Conservation (phyloP, 2,329 filamentous ascomycete species). For the Colletotrichum sp. region DNA sequence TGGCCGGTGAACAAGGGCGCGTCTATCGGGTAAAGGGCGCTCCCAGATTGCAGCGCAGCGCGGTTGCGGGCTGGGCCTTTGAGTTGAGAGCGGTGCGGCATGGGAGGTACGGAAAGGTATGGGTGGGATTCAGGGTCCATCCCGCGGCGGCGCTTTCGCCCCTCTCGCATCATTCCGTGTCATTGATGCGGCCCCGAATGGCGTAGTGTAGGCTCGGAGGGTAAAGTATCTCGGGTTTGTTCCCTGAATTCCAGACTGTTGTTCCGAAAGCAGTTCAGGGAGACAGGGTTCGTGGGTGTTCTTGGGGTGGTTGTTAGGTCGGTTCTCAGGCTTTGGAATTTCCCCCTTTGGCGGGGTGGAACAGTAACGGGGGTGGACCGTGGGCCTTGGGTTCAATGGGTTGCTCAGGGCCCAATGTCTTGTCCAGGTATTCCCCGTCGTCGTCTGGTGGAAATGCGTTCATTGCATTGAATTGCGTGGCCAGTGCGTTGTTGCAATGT, state of each 20-base stretch:
- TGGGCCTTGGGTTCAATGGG: background rate
- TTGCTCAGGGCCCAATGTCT: slow-evolving; percentile 4
- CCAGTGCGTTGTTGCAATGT: slow-evolving; percentile 18
- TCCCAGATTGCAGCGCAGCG: background rate
- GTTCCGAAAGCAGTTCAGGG: slow-evolving; percentile 1
- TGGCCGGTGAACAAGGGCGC: background rate
- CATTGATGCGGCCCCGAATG: background rate
- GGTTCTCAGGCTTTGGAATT: slow-evolving; percentile 1
- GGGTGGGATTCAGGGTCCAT: background rate
- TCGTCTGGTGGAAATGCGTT: slow-evolving; percentile 11
- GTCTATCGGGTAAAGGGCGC: background rate
- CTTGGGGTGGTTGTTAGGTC: background rate
- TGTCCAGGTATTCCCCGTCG: slow-evolving; percentile 8
- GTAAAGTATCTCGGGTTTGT: background rate
- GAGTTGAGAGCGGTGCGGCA: background rate
- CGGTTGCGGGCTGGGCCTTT: background rate
- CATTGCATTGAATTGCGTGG: slow-evolving; percentile 19
- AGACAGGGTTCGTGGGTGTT: slow-evolving; percentile 4
- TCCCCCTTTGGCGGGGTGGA: slow-evolving; percentile 4
- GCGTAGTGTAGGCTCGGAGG: background rate
- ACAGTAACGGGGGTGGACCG: slow-evolving; percentile 5
- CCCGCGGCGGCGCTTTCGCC: background rate
- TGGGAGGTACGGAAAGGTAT: background rate
- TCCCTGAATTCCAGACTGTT: background rate
- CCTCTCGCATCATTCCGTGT: slow-evolving; percentile 10